A percentile compares a stretch with the other conserved stretches of the same genome.
These are phyloP conservation scores for Aspergillus sclerotiicarbonarius DNA, from an alignment of 495 filamentous ascomycete genomes.

Conservation along the genomic window DNA sequence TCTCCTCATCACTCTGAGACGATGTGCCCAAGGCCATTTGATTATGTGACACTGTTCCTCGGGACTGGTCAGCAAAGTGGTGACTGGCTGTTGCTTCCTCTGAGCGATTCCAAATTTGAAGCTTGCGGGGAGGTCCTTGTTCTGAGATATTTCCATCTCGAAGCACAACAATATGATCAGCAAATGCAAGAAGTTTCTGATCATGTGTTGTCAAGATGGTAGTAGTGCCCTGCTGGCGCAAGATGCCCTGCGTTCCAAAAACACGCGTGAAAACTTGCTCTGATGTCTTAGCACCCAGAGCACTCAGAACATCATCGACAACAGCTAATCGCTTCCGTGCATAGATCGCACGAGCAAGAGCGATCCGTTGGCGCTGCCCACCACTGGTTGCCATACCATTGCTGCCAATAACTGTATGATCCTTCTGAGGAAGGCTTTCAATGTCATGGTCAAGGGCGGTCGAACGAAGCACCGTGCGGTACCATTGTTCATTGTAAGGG, in stretches of 20 bases:
- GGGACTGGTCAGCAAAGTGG: background rate
- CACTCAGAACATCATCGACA: background rate
- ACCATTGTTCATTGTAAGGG: slow-evolving; percentile 30
- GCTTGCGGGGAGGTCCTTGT: background rate
- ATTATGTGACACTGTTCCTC: background rate
- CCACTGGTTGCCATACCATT: slow-evolving; percentile 79
- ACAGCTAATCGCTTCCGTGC: background rate
- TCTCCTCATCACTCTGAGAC: background rate
- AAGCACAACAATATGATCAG: background rate
- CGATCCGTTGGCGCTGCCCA: slow-evolving; percentile 73
- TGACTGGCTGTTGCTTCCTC: background rate
- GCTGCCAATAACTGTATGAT: slow-evolving; percentile 75
- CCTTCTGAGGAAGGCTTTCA: slow-evolving; percentile 48
- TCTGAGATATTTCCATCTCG: background rate
- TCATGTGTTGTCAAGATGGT: slow-evolving; percentile 6
- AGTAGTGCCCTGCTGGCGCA: background rate
- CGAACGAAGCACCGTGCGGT: slow-evolving; percentile 25
- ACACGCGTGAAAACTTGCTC: background rate
- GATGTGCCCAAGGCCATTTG: background rate
- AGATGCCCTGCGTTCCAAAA: background rate
- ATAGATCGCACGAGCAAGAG: slow-evolving; percentile 13
- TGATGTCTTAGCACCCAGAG: background rate
- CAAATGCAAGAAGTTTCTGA: background rate
- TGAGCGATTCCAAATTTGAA: background rate
- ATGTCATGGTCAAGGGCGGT: slow-evolving; percentile 34